Conservation (phyloP, 164 flowering plant species). For the Litsea cubeba region DNA sequence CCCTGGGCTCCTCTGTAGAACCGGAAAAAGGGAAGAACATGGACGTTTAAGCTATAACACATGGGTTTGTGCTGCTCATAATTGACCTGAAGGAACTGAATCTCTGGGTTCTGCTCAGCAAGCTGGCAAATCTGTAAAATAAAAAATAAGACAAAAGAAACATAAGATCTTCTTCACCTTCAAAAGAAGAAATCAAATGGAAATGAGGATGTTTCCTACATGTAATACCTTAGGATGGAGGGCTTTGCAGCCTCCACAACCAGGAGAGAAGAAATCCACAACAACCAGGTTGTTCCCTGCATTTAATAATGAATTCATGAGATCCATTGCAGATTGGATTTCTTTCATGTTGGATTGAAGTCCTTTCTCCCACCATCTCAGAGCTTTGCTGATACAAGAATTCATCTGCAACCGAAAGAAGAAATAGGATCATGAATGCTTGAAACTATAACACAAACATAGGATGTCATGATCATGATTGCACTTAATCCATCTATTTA, state of each 20-base stretch:
- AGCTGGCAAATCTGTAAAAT: constrained; percentile 58
- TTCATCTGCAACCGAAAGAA: constrained; percentile 26
- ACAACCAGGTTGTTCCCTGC: constrained; percentile 76
- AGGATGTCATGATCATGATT: no score
- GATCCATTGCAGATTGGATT: constrained; percentile 63
- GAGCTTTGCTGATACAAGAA: constrained; percentile 37
- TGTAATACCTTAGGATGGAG: constrained; percentile 80
- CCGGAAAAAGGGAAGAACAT: constrained; percentile 83
- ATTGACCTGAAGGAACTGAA: constrained; percentile 65
- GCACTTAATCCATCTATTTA: no score
- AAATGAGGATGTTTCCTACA: neutral
- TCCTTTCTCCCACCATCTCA: constrained; percentile 88
- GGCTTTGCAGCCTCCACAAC: constrained; percentile 94
- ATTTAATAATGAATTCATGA: constrained; percentile 46
- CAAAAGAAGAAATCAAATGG: neutral
- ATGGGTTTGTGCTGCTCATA: constrained; percentile 77
- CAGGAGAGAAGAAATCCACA: constrained; percentile 83
- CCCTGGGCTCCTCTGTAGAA: constrained; percentile 86
- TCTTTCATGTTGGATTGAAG: constrained; percentile 70
- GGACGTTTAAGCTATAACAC: constrained; percentile 73
- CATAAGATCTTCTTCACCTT: neutral
- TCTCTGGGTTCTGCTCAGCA: constrained; percentile 75
- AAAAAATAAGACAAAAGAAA: constrained; percentile 1
- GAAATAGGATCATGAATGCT: neutral
- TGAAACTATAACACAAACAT: no score